Base-by-base conservation (phyloP, 2,329 filamentous ascomycete genomes). In the Penicillium sp. region DNA sequence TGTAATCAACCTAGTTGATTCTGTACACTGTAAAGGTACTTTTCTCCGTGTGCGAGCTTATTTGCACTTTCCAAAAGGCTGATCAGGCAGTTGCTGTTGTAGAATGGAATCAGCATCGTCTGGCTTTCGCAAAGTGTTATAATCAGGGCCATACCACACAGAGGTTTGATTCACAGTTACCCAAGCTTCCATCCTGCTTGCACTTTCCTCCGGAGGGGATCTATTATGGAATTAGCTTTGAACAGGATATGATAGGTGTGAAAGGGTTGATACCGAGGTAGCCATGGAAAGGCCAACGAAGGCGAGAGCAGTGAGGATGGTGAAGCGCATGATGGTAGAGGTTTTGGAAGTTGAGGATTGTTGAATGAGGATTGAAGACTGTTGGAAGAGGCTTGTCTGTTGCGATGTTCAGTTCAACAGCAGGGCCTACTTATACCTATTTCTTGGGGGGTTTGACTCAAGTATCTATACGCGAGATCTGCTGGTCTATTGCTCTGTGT, bases 101-200 rank as follows among this genome's bases (percentile, higher is more conserved):
- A 45, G 18, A 41, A 32, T 2, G 2, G 27, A 37, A 37, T 54
- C 27, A 54, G 34, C 40, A 42, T 34, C n/a, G 32, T 5, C 16
- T 42, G 10, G 15, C 25, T 31, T 46, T 31, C 15, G 5, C 8
- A 27, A 15, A 18, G 3, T 32, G 5, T 6, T 9, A 15, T 23
- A 7, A 7, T 4, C 18, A 2, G 18, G 40, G 16, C 7, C 41
- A 35, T 55, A 55, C 52, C 34, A 50, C 32, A 15, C 52, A 55
- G 23, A 55, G 31, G n/a, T 50, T 50, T 13, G 46, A 50, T 25
- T 50, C 25, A 21, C 52, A 55, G 25, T 40, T 55, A 8, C 52
- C 52, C 46, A 55, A 40, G 40, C 46, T 50, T 45, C 52, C 52
- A 34, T 55, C 52, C 27, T 55, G 50, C 52, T 55, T 55, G 52